Percentiles rank a stretch among this genome's conserved stretches.
Conservation (phyloP, 495 filamentous ascomycete species). For the Cercophora scortea region DNA sequence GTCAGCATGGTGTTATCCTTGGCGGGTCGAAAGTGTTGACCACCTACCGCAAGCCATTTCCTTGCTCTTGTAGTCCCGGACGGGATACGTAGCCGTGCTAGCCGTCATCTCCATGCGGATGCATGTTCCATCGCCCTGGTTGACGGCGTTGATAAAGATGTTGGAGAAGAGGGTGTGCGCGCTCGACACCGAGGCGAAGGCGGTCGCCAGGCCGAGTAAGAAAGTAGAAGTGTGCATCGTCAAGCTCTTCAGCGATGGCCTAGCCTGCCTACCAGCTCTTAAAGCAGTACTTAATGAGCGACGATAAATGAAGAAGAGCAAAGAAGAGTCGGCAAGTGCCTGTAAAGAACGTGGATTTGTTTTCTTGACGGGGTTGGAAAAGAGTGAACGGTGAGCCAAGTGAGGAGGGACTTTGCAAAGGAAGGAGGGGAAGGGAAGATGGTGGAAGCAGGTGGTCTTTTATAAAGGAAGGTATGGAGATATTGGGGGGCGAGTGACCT, state of each 20-base stretch:
- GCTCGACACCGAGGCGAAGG: conserved; percentile 19
- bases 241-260: background rate
- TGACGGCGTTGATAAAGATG: conserved; percentile 54
- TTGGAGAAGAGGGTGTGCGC: conserved; percentile 64
- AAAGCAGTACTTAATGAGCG: background rate
- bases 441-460: too few relatives aligned
- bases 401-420: too few relatives aligned
- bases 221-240: conserved; percentile 20
- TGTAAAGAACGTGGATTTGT: too few relatives aligned
- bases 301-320: too few relatives aligned
- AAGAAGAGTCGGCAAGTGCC: too few relatives aligned
- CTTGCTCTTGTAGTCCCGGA: conserved; percentile 44
- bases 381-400: too few relatives aligned
- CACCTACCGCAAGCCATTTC: conserved; percentile 66
- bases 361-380: too few relatives aligned
- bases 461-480: too few relatives aligned
- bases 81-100: conserved; percentile 42
- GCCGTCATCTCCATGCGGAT: conserved; percentile 55
- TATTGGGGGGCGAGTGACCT: too few relatives aligned
- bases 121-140: conserved; percentile 62
- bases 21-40: too few relatives aligned
- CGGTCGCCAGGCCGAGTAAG: conserved; percentile 20
- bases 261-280: background rate
- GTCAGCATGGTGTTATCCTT: too few relatives aligned
- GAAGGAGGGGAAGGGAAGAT: too few relatives aligned